phyloP scores from a whole-genome alignment of 2,329 filamentous ascomycete genomes.

The Nannizziopsis barbatae region DNA sequence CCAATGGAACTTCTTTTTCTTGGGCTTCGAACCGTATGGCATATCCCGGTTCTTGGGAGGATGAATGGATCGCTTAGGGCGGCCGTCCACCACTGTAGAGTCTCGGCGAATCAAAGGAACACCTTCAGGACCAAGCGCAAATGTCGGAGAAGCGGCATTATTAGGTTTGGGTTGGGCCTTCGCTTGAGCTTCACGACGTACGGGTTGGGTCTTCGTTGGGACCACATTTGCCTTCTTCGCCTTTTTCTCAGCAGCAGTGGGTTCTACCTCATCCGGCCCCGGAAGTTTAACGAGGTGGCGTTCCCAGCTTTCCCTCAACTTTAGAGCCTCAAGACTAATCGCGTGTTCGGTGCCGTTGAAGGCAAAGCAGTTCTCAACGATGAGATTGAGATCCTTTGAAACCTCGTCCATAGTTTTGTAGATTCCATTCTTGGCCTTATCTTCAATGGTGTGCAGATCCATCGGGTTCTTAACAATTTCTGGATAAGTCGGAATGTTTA shows the following conservation, averaged over 20 bases:
- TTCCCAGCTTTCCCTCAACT: conserved; percentile 48
- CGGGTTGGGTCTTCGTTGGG: conserved; percentile 33
- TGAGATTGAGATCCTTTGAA: conserved; percentile 60
- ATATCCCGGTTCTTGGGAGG: conserved; percentile 82
- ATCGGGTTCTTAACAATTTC: conserved; percentile 65
- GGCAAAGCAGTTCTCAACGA: conserved; percentile 63
- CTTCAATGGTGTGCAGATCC: conserved; percentile 74
- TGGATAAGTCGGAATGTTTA: conserved; percentile 65
- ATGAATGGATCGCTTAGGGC: conserved; percentile 88
- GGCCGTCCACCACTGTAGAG: conserved; percentile 63
- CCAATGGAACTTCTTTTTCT: conserved; percentile 78
- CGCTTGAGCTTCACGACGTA: conserved; percentile 37
- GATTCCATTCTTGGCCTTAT: conserved; percentile 57
- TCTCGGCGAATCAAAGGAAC: conserved; percentile 76
- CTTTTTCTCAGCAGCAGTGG: conserved; percentile 53
- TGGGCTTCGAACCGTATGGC: conserved; percentile 77
- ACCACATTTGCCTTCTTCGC: conserved; percentile 31
- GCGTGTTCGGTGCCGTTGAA: conserved; percentile 77
- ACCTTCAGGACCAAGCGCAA: conserved; percentile 66
- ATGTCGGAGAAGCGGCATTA: conserved; percentile 42
- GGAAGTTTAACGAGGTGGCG: conserved; percentile 52
- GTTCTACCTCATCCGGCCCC: conserved; percentile 46
- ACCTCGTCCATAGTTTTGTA: conserved; percentile 65
- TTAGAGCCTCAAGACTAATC: conserved; percentile 57
- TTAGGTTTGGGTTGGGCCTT: conserved; percentile 25